Base-by-base conservation (phyloP, 805 yeast genomes). In the Spathaspora girioi region DNA sequence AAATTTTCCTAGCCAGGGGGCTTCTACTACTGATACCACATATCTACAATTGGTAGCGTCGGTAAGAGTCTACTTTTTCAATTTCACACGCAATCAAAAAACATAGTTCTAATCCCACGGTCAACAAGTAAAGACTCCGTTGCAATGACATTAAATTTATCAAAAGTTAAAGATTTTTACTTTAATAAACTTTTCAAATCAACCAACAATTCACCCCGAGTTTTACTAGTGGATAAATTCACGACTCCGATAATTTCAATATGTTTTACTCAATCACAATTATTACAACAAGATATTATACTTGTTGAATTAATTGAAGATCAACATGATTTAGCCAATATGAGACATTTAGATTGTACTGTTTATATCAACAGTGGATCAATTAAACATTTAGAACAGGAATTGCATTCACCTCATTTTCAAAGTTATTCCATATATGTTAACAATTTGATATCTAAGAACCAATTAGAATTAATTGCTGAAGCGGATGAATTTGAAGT, bases 201-300 rank as follows among this genome's bases (percentile, higher is more conserved):
- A 7, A 56, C 55, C 12, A 47, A 52, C 50, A 26, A 15, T 4
- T 5, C 31, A 3, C 31, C 31, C 2, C 82, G 82, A 56, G 96
- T 92, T 27, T 74, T 94, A 38, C 74, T 94, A 40, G 77, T 94
- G 51, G 99, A 94, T 63, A 73, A 79, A 47, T 76, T 77, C 56
- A 93, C 99, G 58, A 88, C 96, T 5, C 78, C 91, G 0, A 83
- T 91, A 20, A 81, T 94, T 19, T 90, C 97, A n/a, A 77, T 94
- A 80, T 83, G 87, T 59, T 82, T 96, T 27, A 87, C 97, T 2
- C 99, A 94, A 65, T 85, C 96, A 2, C 87, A 84, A 50, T 75
- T 94, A 44, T 76, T 94, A 38, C 83, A 86, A 57, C 81, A 89
- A 58, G 96, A 93, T 55, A 81, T 94, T n/a, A 90, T 88, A 53